phyloP scores from a whole-genome alignment of 768 basidiomycete species.

The Leucogyrophana mollusca region DNA sequence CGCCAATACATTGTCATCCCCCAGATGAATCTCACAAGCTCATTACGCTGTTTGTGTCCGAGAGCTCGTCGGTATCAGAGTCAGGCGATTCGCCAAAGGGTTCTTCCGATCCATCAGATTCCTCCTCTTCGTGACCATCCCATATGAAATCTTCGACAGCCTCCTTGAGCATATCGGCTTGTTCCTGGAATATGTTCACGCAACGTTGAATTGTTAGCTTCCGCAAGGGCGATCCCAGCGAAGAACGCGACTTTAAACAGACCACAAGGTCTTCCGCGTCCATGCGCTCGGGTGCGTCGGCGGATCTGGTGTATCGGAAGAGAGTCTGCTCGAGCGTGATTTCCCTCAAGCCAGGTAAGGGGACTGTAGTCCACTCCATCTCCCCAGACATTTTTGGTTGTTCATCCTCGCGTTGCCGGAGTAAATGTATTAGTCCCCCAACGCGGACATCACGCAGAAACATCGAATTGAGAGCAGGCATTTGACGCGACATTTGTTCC shows the following conservation, averaged over 20 bases:
- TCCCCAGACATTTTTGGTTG: neutral
- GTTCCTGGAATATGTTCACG: neutral
- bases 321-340: neutral
- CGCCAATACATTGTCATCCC: too few species aligned
- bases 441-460: too few species aligned
- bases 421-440: too few species aligned
- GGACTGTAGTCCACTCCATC: neutral
- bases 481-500: too few species aligned
- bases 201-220: neutral
- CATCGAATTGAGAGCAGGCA: too few species aligned
- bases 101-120: neutral
- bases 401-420: neutral
- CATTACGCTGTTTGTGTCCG: too few species aligned
- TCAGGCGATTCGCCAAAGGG: neutral
- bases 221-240: neutral
- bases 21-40: too few species aligned
- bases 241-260: neutral
- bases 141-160: neutral
- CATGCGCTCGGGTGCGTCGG: neutral
- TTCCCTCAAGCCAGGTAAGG: neutral
- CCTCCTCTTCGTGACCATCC: neutral
- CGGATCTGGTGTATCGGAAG: too few species aligned
- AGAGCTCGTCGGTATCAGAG: neutral
- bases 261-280: neutral
- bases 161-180: neutral